phyloP scores from a whole-genome alignment of 768 basidiomycete species.

The Pseudohyphozyma bogoriensis region DNA sequence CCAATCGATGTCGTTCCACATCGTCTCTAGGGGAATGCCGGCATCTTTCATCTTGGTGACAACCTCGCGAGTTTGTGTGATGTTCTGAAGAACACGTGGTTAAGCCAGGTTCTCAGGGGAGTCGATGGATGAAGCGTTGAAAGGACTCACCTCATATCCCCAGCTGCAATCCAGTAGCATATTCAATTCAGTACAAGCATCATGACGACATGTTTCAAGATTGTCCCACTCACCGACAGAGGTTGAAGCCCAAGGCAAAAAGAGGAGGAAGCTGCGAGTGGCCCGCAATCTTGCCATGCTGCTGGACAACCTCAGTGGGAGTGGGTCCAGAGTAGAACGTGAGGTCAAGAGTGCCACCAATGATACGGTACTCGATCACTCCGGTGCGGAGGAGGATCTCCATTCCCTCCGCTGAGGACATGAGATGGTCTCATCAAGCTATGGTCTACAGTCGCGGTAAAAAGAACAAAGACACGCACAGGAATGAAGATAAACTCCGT shows the following conservation, averaged over 20 bases:
- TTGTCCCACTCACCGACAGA: constrained; percentile 35
- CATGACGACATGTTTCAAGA: no score
- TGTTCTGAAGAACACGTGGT: constrained; percentile 20
- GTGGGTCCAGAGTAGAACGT: constrained; percentile 52
- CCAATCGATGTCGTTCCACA: constrained; percentile 33
- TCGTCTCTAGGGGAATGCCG: constrained; percentile 36
- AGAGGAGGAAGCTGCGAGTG: constrained; percentile 60
- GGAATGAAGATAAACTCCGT: no score
- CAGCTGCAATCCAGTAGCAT: no score
- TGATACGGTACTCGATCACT: constrained; percentile 54
- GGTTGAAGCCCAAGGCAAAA: constrained; percentile 71
- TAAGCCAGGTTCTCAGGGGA: no score
- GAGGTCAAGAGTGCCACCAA: constrained; percentile 68
- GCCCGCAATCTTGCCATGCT: constrained; percentile 59
- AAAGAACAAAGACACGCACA: no score
- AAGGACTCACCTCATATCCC: constrained; percentile 39
- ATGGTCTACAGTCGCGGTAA: no score
- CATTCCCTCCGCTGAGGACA: constrained; percentile 36
- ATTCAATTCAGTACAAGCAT: no score
- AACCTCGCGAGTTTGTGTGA: constrained; percentile 30
- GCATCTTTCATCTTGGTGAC: constrained; percentile 34
- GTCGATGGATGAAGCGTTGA: no score
- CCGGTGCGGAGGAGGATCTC: constrained; percentile 35
- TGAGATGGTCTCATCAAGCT: constrained; percentile 36
- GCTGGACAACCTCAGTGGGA: constrained; percentile 49